Conservation (phyloP, 2,329 filamentous ascomycete genomes). For the Dactylonectria macrodidyma region DNA sequence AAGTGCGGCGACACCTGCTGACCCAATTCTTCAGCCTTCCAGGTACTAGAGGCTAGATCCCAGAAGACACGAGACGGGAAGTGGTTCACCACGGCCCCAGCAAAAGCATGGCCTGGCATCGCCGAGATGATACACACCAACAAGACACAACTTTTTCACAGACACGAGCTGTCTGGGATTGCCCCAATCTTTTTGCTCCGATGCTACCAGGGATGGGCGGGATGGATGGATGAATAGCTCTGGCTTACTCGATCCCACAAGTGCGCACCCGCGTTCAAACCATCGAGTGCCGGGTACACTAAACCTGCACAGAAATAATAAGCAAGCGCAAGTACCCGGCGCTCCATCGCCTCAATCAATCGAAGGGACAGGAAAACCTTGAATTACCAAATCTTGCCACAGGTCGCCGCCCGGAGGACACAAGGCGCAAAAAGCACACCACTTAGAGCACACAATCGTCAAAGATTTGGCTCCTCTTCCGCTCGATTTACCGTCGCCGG, state of each 20-base stretch:
- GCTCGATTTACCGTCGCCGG: slow-evolving; percentile 23
- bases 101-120: slow-evolving; percentile 10
- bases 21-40: slow-evolving; percentile 20
- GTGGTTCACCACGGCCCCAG: slow-evolving; percentile 17
- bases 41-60: neutral
- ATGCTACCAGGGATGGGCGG: slow-evolving; percentile 26
- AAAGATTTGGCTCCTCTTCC: slow-evolving; percentile 22
- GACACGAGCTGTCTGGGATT: slow-evolving; percentile 20
- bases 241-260: slow-evolving; percentile 30
- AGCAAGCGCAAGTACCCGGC: slow-evolving; percentile 14
- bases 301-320: neutral
- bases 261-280: slow-evolving; percentile 23
- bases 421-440: slow-evolving; percentile 27
- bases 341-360: slow-evolving; percentile 5
- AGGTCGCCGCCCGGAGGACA: slow-evolving; percentile 17
- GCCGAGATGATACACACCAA: slow-evolving; percentile 18
- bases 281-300: slow-evolving; percentile 16
- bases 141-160: slow-evolving; percentile 26
- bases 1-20: slow-evolving; percentile 20
- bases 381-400: slow-evolving; percentile 24
- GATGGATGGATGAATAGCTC: slow-evolving; percentile 28
- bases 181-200: slow-evolving; percentile 20
- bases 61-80: slow-evolving; percentile 14
- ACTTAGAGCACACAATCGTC: slow-evolving; percentile 20
- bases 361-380: slow-evolving; percentile 19